phyloP scores from a whole-genome alignment of 139 green algal genomes.

The Chlorella sp. region DNA sequence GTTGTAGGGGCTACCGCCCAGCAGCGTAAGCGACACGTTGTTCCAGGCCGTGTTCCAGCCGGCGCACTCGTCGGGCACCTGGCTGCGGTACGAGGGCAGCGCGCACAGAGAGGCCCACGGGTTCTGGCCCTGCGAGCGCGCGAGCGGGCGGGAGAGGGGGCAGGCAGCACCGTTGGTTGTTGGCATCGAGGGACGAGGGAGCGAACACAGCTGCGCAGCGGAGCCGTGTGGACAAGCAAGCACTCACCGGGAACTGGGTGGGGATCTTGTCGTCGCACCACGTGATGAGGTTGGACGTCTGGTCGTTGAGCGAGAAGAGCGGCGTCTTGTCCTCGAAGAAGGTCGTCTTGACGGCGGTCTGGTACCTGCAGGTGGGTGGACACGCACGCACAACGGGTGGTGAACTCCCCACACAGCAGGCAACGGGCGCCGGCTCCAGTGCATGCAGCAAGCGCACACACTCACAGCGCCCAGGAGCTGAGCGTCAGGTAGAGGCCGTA shows the following conservation, averaged over 20 bases:
- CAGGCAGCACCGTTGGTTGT: too few relatives aligned
- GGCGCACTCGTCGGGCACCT: too few relatives aligned
- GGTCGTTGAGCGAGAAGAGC: conserved; percentile 55
- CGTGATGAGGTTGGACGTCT: conserved; percentile 9
- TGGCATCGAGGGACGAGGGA: too few relatives aligned
- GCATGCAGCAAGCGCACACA: neutral
- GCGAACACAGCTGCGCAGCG: too few relatives aligned
- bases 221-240: too few relatives aligned
- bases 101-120: neutral
- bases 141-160: neutral
- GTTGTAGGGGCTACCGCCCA: too few relatives aligned
- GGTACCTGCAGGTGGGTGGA: conserved; percentile 13
- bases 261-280: conserved; percentile 34
- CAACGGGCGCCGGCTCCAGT: neutral
- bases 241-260: neutral
- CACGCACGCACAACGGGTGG: neutral
- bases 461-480: conserved; percentile 61
- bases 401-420: neutral
- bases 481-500: conserved; percentile 78
- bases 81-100: neutral
- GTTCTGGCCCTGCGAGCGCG: neutral
- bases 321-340: conserved; percentile 55
- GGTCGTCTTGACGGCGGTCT: conserved; percentile 37
- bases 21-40: too few relatives aligned
- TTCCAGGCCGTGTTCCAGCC: too few relatives aligned